These are phyloP conservation scores for Wickerhamomyces sydowiorum DNA, from an alignment of 805 yeast genomes.

Conservation along the genomic window DNA sequence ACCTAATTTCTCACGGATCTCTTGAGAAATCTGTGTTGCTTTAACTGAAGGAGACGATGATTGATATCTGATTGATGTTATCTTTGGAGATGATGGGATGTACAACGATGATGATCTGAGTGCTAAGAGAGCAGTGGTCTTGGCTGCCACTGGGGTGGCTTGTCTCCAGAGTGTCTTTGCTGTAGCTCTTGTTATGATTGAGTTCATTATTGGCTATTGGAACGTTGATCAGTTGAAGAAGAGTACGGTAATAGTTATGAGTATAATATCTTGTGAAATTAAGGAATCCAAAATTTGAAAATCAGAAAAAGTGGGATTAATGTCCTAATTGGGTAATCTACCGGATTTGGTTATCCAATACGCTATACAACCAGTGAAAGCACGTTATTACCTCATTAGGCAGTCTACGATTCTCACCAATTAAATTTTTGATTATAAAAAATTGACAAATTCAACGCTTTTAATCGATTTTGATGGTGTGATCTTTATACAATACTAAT, in stretches of 20 bases:
- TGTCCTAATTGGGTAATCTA: background rate
- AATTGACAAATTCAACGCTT: background rate
- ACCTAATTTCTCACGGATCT: constrained; percentile 6
- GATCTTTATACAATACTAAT: no score
- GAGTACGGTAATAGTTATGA: no score
- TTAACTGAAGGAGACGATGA: constrained; percentile 4
- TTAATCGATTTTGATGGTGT: background rate
- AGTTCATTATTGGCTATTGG: no score
- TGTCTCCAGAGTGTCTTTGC: background rate
- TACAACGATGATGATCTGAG: background rate
- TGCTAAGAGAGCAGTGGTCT: background rate
- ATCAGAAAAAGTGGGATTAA: background rate
- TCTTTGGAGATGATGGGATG: no score
- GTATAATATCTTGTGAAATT: background rate
- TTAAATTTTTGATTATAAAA: constrained; percentile 3
- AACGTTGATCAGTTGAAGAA: no score
- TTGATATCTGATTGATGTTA: constrained; percentile 5
- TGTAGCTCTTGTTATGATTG: background rate
- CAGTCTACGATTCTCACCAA: constrained; percentile 12
- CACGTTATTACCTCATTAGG: constrained; percentile 9
- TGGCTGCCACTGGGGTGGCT: background rate
- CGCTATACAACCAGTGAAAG: no score
- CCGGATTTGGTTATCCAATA: background rate
- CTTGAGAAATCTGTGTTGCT: constrained; percentile 4
- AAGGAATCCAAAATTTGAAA: constrained; percentile 1